Conservation (phyloP, 805 yeast species). For the Pichia ethanolica region DNA sequence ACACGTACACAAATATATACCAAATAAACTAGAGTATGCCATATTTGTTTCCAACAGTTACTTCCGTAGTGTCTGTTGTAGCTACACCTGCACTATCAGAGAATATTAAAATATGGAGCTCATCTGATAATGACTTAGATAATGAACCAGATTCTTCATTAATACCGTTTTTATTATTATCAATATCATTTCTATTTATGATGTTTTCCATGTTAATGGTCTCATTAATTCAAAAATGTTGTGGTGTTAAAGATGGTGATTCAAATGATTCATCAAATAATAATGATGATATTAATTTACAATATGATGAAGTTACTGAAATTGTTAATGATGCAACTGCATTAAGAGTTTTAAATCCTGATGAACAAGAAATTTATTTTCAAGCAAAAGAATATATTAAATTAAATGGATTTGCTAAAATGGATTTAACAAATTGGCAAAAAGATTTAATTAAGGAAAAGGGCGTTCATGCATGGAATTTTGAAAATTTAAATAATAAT, state of each 20-base stretch:
- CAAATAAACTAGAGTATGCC: too few species aligned
- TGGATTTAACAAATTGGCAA: conserved; percentile 42
- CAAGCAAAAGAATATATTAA: conserved; percentile 51
- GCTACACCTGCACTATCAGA: too few species aligned
- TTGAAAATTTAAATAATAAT: conserved; percentile 23
- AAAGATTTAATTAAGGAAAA: conserved; percentile 69
- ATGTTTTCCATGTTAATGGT: background rate
- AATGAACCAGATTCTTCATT: background rate
- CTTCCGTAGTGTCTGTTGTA: too few species aligned
- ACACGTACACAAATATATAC: too few species aligned
- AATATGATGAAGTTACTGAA: conserved; percentile 23
- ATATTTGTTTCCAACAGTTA: too few species aligned
- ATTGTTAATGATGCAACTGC: conserved; percentile 53
- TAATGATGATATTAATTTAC: background rate
- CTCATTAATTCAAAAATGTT: conserved; percentile 1
- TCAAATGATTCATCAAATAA: background rate
- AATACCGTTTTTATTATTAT: conserved; percentile 2
- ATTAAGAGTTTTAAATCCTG: conserved; percentile 52
- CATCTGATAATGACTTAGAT: background rate
- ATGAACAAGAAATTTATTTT: conserved; percentile 62
- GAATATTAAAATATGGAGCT: background rate
- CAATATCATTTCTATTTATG: conserved; percentile 1
- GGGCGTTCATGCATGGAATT: conserved; percentile 88
- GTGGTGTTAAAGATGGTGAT: background rate
- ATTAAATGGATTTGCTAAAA: conserved; percentile 32